These are phyloP conservation scores for Mycocentrospora acerina DNA, from an alignment of 2,329 filamentous ascomycete species.

Conservation along the genomic window DNA sequence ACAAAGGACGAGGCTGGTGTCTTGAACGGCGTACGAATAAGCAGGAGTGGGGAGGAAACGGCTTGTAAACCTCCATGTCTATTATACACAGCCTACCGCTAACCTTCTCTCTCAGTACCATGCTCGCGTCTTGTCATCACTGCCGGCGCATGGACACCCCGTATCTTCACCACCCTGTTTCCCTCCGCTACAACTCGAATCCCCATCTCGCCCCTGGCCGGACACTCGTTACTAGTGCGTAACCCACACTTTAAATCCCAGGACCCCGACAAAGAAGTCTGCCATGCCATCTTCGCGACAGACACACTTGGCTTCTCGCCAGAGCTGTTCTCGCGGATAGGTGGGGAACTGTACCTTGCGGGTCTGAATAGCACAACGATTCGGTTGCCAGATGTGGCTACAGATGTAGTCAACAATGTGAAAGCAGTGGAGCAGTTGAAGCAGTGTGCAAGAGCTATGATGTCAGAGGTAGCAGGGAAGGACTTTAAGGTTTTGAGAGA, in stretches of 20 bases:
- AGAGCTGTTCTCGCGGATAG: conserved; percentile 68
- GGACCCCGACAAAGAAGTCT: conserved; percentile 50
- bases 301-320: conserved; percentile 62
- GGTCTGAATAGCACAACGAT: conserved; percentile 66
- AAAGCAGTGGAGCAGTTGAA: conserved; percentile 54
- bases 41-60: conserved; percentile 5
- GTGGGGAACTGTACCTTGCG: conserved; percentile 71
- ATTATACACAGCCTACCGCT: conserved; percentile 3
- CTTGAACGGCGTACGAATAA: conserved; percentile 53
- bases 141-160: conserved; percentile 70
- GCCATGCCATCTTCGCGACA: conserved; percentile 70
- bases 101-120: conserved; percentile 47
- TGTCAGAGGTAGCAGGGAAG: conserved; percentile 48
- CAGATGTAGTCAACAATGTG: conserved; percentile 51
- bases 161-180: conserved; percentile 67
- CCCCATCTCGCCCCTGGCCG: conserved; percentile 64
- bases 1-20: conserved; percentile 53
- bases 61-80: conserved; percentile 6
- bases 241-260: conserved; percentile 56
- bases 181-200: conserved; percentile 55
- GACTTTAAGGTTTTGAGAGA: conserved; percentile 65
- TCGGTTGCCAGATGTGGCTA: conserved; percentile 60
- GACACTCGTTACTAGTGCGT: conserved; percentile 69
- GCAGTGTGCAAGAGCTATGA: conserved; percentile 50
- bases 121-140: conserved; percentile 68